phyloP scores from a whole-genome alignment of 2,329 filamentous ascomycete genomes.

The Ilyonectria mors-panacis region DNA sequence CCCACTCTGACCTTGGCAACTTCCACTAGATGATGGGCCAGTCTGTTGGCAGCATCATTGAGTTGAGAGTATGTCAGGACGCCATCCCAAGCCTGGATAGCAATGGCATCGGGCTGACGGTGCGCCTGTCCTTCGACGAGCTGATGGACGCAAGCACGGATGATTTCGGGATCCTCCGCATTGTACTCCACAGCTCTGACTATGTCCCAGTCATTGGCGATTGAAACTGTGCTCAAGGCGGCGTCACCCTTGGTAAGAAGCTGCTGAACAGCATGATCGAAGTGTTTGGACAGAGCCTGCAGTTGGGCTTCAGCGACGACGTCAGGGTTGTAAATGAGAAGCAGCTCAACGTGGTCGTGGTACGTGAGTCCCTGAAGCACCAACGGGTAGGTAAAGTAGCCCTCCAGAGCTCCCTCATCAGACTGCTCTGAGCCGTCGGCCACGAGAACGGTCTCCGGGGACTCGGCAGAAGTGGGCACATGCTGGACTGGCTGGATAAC shows the following conservation, averaged over 20 bases:
- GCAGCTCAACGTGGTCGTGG: constrained; percentile 1
- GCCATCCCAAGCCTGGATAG: constrained; percentile 48
- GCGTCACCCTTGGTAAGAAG: neutral
- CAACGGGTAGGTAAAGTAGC: constrained; percentile 13
- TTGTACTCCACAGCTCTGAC: neutral
- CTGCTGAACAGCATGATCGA: constrained; percentile 2
- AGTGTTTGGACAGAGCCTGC: constrained; percentile 1
- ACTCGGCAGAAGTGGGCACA: neutral
- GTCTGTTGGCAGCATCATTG: constrained; percentile 10
- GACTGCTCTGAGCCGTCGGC: constrained; percentile 24
- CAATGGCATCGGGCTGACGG: constrained; percentile 29
- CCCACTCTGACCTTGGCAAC: constrained; percentile 9
- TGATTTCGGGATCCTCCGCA: constrained; percentile 7
- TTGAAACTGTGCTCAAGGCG: neutral
- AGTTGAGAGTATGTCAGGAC: constrained; percentile 41
- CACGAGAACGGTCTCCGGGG: neutral
- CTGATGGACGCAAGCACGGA: constrained; percentile 34
- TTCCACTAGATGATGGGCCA: constrained; percentile 28
- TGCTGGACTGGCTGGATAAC: constrained; percentile 43
- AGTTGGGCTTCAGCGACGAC: neutral
- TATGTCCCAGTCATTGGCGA: constrained; percentile 5
- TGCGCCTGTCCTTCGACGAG: constrained; percentile 32
- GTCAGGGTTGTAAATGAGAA: neutral
- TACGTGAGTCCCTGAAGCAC: constrained; percentile 3
- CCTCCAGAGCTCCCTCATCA: neutral